phyloP scores from a whole-genome alignment of 2,329 filamentous ascomycete species.

The Lecanosticta acicola region DNA sequence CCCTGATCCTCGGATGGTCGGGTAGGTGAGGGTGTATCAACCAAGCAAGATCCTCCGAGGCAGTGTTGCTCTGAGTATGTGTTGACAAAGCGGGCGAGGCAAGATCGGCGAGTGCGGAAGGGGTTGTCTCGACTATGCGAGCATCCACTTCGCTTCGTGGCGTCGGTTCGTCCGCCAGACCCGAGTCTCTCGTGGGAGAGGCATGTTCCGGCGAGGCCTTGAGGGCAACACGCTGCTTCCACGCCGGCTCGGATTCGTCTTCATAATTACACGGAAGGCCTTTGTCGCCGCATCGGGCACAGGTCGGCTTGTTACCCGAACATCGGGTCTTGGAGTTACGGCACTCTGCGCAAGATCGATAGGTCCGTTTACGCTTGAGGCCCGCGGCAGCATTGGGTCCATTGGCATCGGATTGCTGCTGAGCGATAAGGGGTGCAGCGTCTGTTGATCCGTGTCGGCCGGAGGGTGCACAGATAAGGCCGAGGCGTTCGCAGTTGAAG shows the following conservation, averaged over 20 bases:
- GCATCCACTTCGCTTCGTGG: background rate
- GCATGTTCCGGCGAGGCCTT: constrained; percentile 5
- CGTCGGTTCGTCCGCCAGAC: constrained; percentile 2
- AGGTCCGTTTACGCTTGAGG: constrained; percentile 21
- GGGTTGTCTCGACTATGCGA: constrained; percentile 14
- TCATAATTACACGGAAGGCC: constrained; percentile 18
- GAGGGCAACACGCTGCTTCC: constrained; percentile 21
- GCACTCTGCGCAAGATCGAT: constrained; percentile 20
- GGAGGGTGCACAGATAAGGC: constrained; percentile 17
- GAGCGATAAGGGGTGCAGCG: background rate
- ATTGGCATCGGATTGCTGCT: constrained; percentile 2
- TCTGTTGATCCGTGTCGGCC: background rate
- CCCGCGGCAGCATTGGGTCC: constrained; percentile 6
- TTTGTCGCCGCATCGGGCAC: constrained; percentile 20
- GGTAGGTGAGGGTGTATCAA: constrained; percentile 14
- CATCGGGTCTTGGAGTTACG: constrained; percentile 21
- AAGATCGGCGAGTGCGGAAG: constrained; percentile 11
- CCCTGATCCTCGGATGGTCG: constrained; percentile 15
- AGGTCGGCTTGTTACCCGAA: constrained; percentile 21
- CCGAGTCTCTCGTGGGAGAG: constrained; percentile 9
- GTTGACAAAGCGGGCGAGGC: constrained; percentile 10
- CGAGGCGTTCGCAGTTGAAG: constrained; percentile 21
- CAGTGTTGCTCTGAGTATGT: constrained; percentile 5
- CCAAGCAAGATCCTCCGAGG: constrained; percentile 17
- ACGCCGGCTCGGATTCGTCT: constrained; percentile 22